These are phyloP conservation scores for Cladophialophora yegresii DNA, from an alignment of 2,329 filamentous ascomycete genomes.

Conservation along the genomic window DNA sequence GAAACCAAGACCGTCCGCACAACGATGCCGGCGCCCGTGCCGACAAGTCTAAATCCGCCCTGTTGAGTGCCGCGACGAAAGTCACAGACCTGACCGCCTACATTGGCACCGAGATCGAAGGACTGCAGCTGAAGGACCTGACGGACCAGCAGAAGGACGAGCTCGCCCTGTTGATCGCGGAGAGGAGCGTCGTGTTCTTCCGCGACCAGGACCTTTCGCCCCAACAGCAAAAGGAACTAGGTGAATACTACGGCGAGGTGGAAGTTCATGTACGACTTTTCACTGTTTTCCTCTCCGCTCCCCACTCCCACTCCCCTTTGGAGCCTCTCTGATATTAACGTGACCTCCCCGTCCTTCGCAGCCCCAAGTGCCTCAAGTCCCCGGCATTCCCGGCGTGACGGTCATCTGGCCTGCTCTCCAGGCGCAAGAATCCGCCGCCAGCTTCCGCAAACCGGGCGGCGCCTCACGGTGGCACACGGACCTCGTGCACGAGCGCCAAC, in stretches of 20 bases:
- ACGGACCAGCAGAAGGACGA: constrained; percentile 66
- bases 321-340: constrained; percentile 23
- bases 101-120: constrained; percentile 49
- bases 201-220: constrained; percentile 52
- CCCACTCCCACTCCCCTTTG: too few species aligned
- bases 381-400: constrained; percentile 53
- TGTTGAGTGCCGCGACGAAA: constrained; percentile 42
- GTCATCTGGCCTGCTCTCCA: constrained; percentile 58
- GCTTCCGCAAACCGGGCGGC: constrained; percentile 61
- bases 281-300: too few species aligned
- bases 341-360: constrained; percentile 46
- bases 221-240: constrained; percentile 40
- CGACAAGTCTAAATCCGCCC: constrained; percentile 50
- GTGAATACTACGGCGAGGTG: constrained; percentile 45
- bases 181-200: constrained; percentile 56
- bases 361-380: constrained; percentile 60
- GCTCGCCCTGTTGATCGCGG: constrained; percentile 55
- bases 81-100: constrained; percentile 55
- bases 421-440: constrained; percentile 61
- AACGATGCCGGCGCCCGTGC: constrained; percentile 65
- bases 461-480: constrained; percentile 60
- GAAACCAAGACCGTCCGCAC: constrained; percentile 58
- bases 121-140: constrained; percentile 54
- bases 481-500: constrained; percentile 57
- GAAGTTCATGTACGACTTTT: constrained; percentile 49